Evolutionary conservation across 345 rosid species (phyloP).

Genomic region (Mallotus nudiflorus): DNA sequence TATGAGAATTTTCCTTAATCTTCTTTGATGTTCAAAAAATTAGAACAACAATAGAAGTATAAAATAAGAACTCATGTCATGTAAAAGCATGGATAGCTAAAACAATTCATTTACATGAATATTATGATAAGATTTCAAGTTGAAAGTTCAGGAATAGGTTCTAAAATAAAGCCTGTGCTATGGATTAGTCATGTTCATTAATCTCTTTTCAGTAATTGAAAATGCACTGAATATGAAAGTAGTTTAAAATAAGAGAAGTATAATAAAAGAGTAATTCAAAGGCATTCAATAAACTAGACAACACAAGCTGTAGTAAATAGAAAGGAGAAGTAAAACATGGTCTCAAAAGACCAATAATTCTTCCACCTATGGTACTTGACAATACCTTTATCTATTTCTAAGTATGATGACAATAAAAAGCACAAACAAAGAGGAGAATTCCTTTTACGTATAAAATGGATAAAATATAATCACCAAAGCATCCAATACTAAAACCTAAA

Average conservation of each 20-base stretch:
- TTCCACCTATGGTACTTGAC: neutral
- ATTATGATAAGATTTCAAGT: too few species aligned
- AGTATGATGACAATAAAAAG: neutral
- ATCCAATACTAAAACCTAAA: neutral
- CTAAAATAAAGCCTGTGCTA: neutral
- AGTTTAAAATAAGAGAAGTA: neutral
- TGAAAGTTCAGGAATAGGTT: neutral
- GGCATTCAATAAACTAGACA: conserved; percentile 78
- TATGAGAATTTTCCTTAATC: conserved; percentile 75
- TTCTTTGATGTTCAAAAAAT: conserved; percentile 31
- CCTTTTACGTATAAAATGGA: neutral
- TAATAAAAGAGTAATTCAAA: conserved; percentile 55
- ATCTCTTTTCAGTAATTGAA: neutral
- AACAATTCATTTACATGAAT: too few species aligned
- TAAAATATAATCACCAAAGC: neutral
- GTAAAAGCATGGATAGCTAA: neutral
- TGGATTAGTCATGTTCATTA: neutral
- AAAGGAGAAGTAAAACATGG: conserved; percentile 11
- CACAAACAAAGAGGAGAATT: neutral
- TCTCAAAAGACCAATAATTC: neutral
- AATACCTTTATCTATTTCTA: neutral
- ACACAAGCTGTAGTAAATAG: conserved; percentile 63
- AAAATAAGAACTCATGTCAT: neutral
- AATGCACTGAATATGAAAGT: neutral
- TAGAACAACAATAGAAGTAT: conserved; percentile 8